Conservation (phyloP, 2,329 filamentous ascomycete species). For the Tolypocladium ophioglossoides region DNA sequence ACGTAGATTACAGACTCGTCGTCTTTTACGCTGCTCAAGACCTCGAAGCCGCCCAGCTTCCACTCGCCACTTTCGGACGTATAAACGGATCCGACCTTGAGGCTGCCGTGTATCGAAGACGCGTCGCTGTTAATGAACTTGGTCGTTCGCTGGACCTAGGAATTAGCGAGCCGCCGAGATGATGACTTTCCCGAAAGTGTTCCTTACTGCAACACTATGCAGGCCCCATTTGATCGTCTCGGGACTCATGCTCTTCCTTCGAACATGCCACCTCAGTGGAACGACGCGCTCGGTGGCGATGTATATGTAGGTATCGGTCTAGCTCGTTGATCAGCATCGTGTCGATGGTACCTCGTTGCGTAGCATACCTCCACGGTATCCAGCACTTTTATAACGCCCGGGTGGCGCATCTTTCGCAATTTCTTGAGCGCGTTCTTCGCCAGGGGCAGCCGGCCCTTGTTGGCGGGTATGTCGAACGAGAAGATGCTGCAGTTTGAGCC, state of each 20-base stretch:
- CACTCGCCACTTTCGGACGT: constrained; percentile 95
- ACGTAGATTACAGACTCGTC: constrained; percentile 90
- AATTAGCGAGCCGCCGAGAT: constrained; percentile 9
- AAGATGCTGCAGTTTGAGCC: constrained; percentile 93
- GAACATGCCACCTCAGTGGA: constrained; percentile 82
- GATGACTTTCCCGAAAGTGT: neutral
- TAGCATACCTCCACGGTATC: constrained; percentile 78
- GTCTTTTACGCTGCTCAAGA: constrained; percentile 90
- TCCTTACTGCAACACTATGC: constrained; percentile 65
- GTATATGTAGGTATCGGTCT: constrained; percentile 93
- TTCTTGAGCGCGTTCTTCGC: constrained; percentile 93
- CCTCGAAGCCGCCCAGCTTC: constrained; percentile 90
- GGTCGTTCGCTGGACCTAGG: constrained; percentile 62
- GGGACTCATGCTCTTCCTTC: constrained; percentile 73
- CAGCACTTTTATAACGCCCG: constrained; percentile 85
- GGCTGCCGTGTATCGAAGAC: constrained; percentile 77
- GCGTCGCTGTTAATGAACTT: constrained; percentile 96
- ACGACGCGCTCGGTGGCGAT: constrained; percentile 87
- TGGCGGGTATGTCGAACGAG: constrained; percentile 78
- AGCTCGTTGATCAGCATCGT: constrained; percentile 11
- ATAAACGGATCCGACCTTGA: constrained; percentile 80
- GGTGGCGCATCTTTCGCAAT: constrained; percentile 83
- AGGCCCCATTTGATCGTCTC: constrained; percentile 97
- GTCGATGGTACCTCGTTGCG: neutral
- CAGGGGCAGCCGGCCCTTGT: constrained; percentile 71